Percentiles rank a stretch among this genome's conserved stretches.
phyloP scores from a whole-genome alignment of 208 protist genomes.

The Polymyxa betae region DNA sequence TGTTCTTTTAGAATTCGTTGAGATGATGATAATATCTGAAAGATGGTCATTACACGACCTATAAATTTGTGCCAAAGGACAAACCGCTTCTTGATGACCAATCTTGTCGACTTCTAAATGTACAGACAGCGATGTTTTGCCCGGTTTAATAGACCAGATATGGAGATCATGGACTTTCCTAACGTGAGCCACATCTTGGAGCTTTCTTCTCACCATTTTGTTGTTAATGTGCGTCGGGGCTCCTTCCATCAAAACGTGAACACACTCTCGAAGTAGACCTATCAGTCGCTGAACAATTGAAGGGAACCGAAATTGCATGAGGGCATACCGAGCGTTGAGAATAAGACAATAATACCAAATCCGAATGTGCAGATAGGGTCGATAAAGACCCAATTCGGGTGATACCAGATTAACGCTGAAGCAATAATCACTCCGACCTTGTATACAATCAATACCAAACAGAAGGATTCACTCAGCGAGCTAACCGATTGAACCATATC shows the following conservation, averaged over 20 bases:
- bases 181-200: not conserved
- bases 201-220: not conserved
- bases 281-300: not conserved
- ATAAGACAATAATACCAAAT: constrained; percentile 63
- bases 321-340: constrained; percentile 55
- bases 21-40: not conserved
- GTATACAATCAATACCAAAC: not conserved
- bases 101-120: not conserved
- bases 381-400: constrained; percentile 58
- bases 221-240: constrained; percentile 32
- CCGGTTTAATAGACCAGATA: constrained; percentile 48
- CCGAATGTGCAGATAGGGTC: constrained; percentile 67
- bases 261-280: constrained; percentile 50
- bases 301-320: not conserved
- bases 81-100: not conserved
- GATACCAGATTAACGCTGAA: constrained; percentile 44
- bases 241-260: constrained; percentile 55
- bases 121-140: constrained; percentile 18
- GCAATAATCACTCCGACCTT: constrained; percentile 60
- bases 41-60: not conserved
- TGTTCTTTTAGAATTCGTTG: constrained; percentile 23
- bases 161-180: constrained; percentile 4
- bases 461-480: not conserved
- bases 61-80: not conserved
- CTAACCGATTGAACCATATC: constrained; percentile 61